Base-by-base conservation (phyloP, 2,329 filamentous ascomycete species). In the Pezicula carpinea region DNA sequence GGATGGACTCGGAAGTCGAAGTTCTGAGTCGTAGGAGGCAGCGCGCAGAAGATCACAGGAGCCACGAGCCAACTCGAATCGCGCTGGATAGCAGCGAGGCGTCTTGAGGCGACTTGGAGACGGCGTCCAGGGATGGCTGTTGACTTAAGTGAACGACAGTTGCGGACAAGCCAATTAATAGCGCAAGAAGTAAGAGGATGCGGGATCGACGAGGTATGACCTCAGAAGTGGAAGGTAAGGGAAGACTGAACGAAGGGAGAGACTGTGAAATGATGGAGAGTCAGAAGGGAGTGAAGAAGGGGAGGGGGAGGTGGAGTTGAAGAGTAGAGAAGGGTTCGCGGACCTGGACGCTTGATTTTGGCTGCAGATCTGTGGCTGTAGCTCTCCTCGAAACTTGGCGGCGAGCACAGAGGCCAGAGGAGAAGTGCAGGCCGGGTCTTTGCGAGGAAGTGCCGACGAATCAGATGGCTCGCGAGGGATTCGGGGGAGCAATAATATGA, bases 351-450 rank as follows among this genome's bases (percentile, higher is more conserved):
- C 38, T 40, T 40, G 38, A 22, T 40, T 40, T 40, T 29, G 38
- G 38, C 38, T 40, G 38, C 38, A 40, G 38, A 40, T 40, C 38
- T 23, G 38, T 35, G 38, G 38, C 38, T 40, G 38, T 40, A 23
- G 38, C 38, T 40, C 8, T 40, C 22, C 22, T 23, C 19, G 38
- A 40, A 40, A 19, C 38, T 40, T 19, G 38, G 19, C 38, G 26
- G 26, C 26, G 26, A 11, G 26, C 26, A 11, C 8, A 29, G 23
- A 26, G 26, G 26, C 8, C 26, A 29, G n/a, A n/a, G n/a, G n/a
- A n/a, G 35, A n/a, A 40, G 14, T 15, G 22, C 38, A 40, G 18
- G 22, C 38, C 23, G 38, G 38, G 38, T 40, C n/a, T 23, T 15
- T 40, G 38, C 38, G 18, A 40, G 19, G 38, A 40, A 40, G 18